Evolutionary conservation across 192 early-diverging fungal species (phyloP).

Genomic region (Coemansia sp.): DNA sequence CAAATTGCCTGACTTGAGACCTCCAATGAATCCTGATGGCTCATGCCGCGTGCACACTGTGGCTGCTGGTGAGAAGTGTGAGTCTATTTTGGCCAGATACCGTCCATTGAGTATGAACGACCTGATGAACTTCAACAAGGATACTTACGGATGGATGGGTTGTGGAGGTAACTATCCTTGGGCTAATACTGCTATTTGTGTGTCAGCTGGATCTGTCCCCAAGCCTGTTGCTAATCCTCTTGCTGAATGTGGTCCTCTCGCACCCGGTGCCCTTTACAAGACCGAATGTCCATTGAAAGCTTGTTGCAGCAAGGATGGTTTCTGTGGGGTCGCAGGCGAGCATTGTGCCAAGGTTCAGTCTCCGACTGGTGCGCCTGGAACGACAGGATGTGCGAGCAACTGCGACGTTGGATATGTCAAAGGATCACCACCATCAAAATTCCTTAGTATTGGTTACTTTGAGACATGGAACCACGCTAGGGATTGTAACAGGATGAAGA

Average conservation of each 20-base stretch:
- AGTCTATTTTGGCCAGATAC: background rate
- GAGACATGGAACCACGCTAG: conserved; percentile 15
- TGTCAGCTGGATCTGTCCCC: background rate
- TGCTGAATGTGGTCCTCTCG: background rate
- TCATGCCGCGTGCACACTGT: background rate
- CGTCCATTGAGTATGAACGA: background rate
- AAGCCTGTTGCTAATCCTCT: background rate
- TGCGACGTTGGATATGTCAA: background rate
- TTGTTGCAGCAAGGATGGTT: background rate
- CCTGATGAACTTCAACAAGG: background rate
- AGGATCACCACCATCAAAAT: conserved; percentile 1
- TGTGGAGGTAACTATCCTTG: background rate
- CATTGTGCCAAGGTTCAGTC: background rate
- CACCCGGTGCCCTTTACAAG: background rate
- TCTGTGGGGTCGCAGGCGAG: background rate
- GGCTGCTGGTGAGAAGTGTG: background rate
- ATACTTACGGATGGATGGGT: background rate
- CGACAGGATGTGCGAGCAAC: background rate
- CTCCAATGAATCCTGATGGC: too few species aligned
- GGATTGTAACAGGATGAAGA: conserved; percentile 8
- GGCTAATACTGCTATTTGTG: background rate
- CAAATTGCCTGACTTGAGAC: background rate
- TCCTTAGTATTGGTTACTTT: conserved; percentile 21
- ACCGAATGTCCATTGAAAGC: background rate
- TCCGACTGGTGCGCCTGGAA: background rate